These are phyloP conservation scores for Cucumis hystrix DNA, from an alignment of 306 rosid genomes.

Conservation along the genomic window DNA sequence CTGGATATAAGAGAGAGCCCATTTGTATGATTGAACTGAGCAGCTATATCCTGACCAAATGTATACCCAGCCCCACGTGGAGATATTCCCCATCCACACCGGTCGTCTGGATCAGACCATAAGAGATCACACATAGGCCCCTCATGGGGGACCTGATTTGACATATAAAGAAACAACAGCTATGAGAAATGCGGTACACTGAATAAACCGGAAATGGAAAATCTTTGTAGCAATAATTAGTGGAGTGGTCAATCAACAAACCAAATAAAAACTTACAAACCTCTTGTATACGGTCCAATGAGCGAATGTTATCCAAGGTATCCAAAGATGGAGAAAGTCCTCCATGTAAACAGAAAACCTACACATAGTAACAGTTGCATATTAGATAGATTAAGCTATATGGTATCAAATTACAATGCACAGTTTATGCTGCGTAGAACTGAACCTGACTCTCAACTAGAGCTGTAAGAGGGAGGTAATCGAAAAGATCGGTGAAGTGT, in stretches of 20 bases:
- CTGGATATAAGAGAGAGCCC: conserved; percentile 92
- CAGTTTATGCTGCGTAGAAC: conserved; percentile 2
- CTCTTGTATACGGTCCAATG: conserved; percentile 95
- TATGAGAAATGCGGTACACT: neutral
- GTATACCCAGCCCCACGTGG: conserved; percentile 99
- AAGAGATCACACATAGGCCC: conserved; percentile 99
- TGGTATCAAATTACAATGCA: neutral
- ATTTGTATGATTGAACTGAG: conserved; percentile 86
- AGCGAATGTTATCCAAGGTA: conserved; percentile 82
- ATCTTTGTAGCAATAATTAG: neutral
- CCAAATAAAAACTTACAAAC: conserved; percentile 19
- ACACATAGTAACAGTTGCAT: neutral
- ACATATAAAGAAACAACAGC: conserved; percentile 4
- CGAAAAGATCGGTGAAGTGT: conserved; percentile 80
- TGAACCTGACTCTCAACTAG: conserved; percentile 97
- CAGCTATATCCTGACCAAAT: conserved; percentile 95
- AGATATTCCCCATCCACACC: conserved; percentile 99
- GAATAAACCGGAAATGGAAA: neutral
- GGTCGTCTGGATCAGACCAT: conserved; percentile 99
- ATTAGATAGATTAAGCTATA: neutral
- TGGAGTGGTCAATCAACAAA: neutral
- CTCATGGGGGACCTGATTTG: conserved; percentile 87
- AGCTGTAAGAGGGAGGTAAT: conserved; percentile 93
- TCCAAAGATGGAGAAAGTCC: conserved; percentile 97
- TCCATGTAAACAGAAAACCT: conserved; percentile 97